These are phyloP conservation scores for Vitis hybrid DNA, from an alignment of 177 flowering plant species.

Conservation along the genomic window DNA sequence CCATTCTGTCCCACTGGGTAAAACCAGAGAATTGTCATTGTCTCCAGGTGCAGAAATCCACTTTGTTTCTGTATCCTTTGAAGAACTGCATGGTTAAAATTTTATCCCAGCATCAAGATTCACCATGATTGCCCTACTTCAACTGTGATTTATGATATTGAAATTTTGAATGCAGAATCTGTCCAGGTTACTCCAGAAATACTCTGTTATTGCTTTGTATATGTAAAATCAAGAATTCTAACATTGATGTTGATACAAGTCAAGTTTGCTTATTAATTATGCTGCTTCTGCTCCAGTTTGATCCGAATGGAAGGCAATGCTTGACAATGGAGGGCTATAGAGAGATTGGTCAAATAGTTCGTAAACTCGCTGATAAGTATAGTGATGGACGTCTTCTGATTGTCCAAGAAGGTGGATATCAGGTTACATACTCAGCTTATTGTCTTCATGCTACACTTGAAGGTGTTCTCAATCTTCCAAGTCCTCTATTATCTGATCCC, in stretches of 20 bases:
- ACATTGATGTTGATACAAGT: not conserved
- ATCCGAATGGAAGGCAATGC: conserved; percentile 97
- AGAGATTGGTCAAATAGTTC: conserved; percentile 53
- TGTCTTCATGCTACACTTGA: conserved; percentile 92
- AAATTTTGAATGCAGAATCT: too few species aligned
- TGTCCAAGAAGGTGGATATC: conserved; percentile 98
- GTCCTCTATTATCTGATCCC: conserved; percentile 71
- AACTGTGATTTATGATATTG: too few species aligned
- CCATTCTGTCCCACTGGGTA: too few species aligned
- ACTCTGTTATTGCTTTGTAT: not conserved
- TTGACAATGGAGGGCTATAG: conserved; percentile 92
- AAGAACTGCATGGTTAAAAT: too few species aligned
- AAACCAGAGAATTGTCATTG: too few species aligned
- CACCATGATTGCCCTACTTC: too few species aligned
- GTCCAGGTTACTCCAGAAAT: not conserved
- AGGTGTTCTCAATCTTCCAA: conserved; percentile 71
- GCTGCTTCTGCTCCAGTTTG: conserved; percentile 54
- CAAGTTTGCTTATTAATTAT: not conserved
- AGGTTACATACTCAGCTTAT: conserved; percentile 89
- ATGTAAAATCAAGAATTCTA: not conserved
- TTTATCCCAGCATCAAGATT: too few species aligned
- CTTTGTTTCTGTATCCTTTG: too few species aligned
- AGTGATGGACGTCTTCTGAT: conserved; percentile 63
- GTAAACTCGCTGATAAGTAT: conserved; percentile 53
- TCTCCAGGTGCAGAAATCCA: too few species aligned